phyloP scores from a whole-genome alignment of 768 basidiomycete species.

The Amanita thiersii region DNA sequence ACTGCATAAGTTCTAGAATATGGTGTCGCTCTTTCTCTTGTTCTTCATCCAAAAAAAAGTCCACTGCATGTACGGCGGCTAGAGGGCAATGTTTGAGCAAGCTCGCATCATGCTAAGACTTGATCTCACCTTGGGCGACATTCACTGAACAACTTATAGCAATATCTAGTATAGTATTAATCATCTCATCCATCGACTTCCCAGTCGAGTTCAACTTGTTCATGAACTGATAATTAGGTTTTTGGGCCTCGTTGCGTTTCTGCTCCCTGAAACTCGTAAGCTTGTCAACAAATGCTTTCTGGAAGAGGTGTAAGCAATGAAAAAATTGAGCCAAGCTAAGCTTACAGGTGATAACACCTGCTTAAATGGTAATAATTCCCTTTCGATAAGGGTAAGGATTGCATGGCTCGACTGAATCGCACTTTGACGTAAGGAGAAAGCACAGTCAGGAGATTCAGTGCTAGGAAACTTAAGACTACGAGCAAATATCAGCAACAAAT shows the following conservation, averaged over 20 bases:
- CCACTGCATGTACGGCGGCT: conserved; percentile 40
- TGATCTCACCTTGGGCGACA: conserved; percentile 30
- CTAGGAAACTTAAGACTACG: conserved; percentile 6
- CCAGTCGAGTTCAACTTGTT: conserved; percentile 25
- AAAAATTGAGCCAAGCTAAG: neutral
- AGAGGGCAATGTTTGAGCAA: neutral
- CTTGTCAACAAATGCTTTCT: conserved; percentile 6
- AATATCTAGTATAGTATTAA: conserved; percentile 36
- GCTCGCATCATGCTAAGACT: neutral
- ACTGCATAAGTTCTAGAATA: conserved; percentile 26
- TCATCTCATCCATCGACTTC: conserved; percentile 30
- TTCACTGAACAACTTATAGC: conserved; percentile 40
- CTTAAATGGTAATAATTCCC: conserved; percentile 16
- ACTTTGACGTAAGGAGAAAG: conserved; percentile 21
- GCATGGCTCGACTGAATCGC: conserved; percentile 21
- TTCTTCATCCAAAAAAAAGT: conserved; percentile 43
- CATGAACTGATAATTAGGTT: conserved; percentile 32
- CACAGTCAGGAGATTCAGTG: conserved; percentile 19
- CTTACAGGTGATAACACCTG: conserved; percentile 4
- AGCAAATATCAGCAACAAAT: neutral
- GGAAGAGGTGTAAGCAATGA: neutral
- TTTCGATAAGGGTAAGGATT: conserved; percentile 23
- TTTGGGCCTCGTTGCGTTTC: conserved; percentile 20
- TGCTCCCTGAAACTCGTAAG: neutral
- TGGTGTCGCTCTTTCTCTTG: conserved; percentile 28